Base-by-base conservation (phyloP, 306 rosid species). In the Cucumis cinereus region DNA sequence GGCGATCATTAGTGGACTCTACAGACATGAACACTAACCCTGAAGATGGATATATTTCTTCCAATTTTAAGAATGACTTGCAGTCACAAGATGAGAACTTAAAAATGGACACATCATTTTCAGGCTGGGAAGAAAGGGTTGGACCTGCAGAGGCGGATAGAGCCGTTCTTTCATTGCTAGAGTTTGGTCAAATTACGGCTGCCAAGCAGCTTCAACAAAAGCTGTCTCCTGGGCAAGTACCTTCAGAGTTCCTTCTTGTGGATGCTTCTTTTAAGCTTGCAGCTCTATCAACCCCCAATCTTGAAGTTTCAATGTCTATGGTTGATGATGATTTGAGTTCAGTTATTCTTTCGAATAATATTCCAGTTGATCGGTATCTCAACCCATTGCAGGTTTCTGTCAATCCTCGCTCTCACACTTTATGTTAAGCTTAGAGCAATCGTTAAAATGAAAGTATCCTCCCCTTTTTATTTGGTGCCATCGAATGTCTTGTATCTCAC, bases 71-170 rank as follows among this genome's bases (percentile, higher is more conserved):
- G 82, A 84, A 79, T 87, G 96, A 90, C 56, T 69, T 85, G 78
- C 91, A 85, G 64, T 54, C 72, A 80, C 93, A 76, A 78, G 98
- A 91, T 76, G 97, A 89, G 57, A 87, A 88, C 77, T 17, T 85
- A 23, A 91, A 83, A 81, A 83, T 88, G 63, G 98, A 92, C 60
- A 84, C 89, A 86, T 82, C 97, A 30, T 89, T 94, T 72, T 86
- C 98, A 38, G 88, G 89, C 84, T 94, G 98, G 98, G 96, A 94
- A 71, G 96, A 94, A 77, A 90, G 93, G 88, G 92, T 90, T 84
- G 95, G 97, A 84, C 89, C 90, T 55, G 97, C 87, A 61, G 97
- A 94, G 77, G 85, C 90, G 82, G 91, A 94, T 80, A 91, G 89
- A 77, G 97, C 98, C 66, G 93, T 91, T 67, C 98, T 94, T 85